Evolutionary conservation across 768 basidiomycete genomes (phyloP).

Genomic region (Lyophyllum atratum): DNA sequence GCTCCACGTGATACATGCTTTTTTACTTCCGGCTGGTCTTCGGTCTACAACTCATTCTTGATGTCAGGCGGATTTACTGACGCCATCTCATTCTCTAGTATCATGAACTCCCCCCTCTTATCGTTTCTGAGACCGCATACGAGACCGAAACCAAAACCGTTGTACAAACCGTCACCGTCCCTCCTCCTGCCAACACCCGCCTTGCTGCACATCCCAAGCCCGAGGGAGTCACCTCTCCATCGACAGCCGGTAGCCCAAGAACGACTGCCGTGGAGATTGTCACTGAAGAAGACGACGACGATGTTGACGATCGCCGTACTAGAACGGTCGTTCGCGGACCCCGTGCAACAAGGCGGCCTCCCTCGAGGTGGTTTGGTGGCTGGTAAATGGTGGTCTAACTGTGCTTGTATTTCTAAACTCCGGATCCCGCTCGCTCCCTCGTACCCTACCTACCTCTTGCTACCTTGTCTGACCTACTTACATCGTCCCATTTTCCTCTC

Average conservation of each 20-base stretch:
- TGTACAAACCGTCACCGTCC: conserved; percentile 66
- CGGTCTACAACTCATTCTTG: conserved; percentile 29
- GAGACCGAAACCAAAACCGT: conserved; percentile 69
- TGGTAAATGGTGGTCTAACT: conserved; percentile 46
- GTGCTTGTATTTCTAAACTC: conserved; percentile 36
- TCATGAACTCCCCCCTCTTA: conserved; percentile 47
- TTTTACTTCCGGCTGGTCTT: conserved; percentile 33
- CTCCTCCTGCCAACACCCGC: conserved; percentile 79
- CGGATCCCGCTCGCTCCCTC: conserved; percentile 19
- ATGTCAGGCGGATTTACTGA: conserved; percentile 25
- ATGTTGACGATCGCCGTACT: conserved; percentile 38
- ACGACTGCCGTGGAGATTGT: conserved; percentile 74
- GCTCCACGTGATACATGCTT: conserved; percentile 40
- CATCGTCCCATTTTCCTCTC: conserved; percentile 11
- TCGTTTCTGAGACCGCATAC: conserved; percentile 47
- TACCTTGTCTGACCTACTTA: conserved; percentile 4
- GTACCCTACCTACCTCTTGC: conserved; percentile 2
- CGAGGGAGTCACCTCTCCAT: conserved; percentile 56
- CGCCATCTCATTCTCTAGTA: conserved; percentile 34
- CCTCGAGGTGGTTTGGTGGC: conserved; percentile 59
- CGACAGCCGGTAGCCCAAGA: conserved; percentile 64
- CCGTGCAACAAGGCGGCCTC: conserved; percentile 48
- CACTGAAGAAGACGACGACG: conserved; percentile 56
- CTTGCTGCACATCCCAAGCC: conserved; percentile 74
- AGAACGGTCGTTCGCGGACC: conserved; percentile 46